A percentile compares a stretch with the other conserved stretches of the same genome.
Conservation (phyloP, 2,329 filamentous ascomycete species). For the Purpureocillium lavendulum region DNA sequence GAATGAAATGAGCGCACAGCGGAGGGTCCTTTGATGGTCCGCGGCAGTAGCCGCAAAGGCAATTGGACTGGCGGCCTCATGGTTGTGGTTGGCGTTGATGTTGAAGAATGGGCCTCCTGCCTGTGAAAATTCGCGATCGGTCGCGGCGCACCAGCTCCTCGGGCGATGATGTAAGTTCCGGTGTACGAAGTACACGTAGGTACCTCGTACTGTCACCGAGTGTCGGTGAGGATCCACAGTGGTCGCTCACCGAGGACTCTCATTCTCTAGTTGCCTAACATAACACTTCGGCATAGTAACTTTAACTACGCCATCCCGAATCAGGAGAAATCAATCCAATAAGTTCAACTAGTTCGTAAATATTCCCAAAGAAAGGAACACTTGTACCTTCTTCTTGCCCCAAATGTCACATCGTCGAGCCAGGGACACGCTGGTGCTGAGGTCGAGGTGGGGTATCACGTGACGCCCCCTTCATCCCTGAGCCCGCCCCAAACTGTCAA, state of each 20-base stretch:
- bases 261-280: too few relatives aligned
- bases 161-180: slow-evolving; percentile 8
- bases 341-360: too few relatives aligned
- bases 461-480: slow-evolving; percentile 23
- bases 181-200: too few relatives aligned
- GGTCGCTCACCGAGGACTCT: too few relatives aligned
- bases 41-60: slow-evolving; percentile 26
- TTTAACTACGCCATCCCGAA: too few relatives aligned
- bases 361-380: too few relatives aligned
- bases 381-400: too few relatives aligned
- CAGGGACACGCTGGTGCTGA: background rate
- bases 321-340: too few relatives aligned
- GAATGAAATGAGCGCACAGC: slow-evolving; percentile 22
- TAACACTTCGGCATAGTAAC: too few relatives aligned
- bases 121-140: slow-evolving; percentile 7
- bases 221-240: slow-evolving; percentile 2
- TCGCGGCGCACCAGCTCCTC: too few relatives aligned
- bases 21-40: slow-evolving; percentile 11
- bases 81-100: slow-evolving; percentile 7
- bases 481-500: slow-evolving; percentile 23
- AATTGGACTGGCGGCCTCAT: slow-evolving; percentile 35
- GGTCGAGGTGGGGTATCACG: slow-evolving; percentile 20
- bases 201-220: too few relatives aligned
- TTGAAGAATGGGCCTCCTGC: slow-evolving; percentile 3
- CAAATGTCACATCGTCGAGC: background rate